These are phyloP conservation scores for Aspergillus neotritici DNA, from an alignment of 2,329 filamentous ascomycete species.

Conservation along the genomic window DNA sequence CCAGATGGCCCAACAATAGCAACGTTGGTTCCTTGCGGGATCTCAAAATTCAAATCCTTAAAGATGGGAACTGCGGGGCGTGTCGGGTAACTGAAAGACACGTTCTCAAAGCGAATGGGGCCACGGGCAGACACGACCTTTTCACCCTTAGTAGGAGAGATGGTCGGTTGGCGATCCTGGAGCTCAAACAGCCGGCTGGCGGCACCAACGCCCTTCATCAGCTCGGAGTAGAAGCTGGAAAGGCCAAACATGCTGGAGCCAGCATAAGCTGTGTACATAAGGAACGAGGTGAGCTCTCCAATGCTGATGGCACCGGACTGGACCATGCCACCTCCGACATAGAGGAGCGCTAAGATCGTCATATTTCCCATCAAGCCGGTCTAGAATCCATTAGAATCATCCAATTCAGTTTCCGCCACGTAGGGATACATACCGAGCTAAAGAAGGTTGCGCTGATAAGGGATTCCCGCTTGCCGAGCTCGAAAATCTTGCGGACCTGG, in stretches of 20 bases:
- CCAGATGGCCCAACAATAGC: conserved; percentile 95
- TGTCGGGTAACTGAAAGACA: conserved; percentile 88
- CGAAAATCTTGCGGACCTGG: conserved; percentile 87
- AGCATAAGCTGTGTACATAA: conserved; percentile 94
- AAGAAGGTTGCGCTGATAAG: conserved; percentile 90
- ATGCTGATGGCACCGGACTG: conserved; percentile 79
- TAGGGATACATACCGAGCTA: conserved; percentile 44
- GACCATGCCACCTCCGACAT: conserved; percentile 87
- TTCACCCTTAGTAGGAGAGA: conserved; percentile 76
- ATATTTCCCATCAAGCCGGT: conserved; percentile 94
- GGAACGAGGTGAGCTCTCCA: conserved; percentile 88
- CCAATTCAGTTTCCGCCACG: background rate
- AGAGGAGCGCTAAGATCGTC: conserved; percentile 85
- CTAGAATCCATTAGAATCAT: conserved; percentile 38
- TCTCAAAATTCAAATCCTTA: conserved; percentile 79
- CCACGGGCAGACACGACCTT: conserved; percentile 80
- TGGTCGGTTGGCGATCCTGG: conserved; percentile 80
- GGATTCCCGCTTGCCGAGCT: conserved; percentile 79
- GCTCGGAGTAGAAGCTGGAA: conserved; percentile 92
- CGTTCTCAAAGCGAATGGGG: conserved; percentile 78
- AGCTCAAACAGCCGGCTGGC: conserved; percentile 95
- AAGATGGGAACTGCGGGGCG: conserved; percentile 89
- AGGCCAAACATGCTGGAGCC: conserved; percentile 86
- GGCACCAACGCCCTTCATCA: conserved; percentile 98
- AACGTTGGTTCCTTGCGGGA: conserved; percentile 88